Evolutionary conservation across 164 flowering plant genomes (phyloP), one percentile per base, ranked within the genome.

Genomic region (Litsea cubeba): DNA sequence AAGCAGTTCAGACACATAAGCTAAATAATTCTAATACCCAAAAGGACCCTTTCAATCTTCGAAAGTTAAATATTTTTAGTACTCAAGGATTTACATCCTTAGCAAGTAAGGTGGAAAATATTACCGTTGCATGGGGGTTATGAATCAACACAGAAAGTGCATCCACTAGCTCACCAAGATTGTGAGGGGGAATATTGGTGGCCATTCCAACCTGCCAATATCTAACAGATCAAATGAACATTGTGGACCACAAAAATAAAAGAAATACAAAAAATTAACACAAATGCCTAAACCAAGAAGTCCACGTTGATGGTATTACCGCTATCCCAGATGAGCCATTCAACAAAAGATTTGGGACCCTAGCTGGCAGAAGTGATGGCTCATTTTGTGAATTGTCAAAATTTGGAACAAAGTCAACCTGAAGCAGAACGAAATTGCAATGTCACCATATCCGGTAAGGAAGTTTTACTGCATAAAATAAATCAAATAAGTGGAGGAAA

Each of bases 241-340:
- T 24, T 12, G 57, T 72, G 65, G 50, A 49, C 18, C 60, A 40
- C 54, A 49, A 75, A 17, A 73, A 57, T 28, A 75, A 63, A 32
- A n/a, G n/a, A n/a, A 54, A 22, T 50, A 76, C 10, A 71, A 8
- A 62, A 15, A 46, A n/a, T 8, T 5, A 10, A 30, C 20, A 26
- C 3, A 67, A 23, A 22, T 23, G 30, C 3, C 20, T 12, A 69
- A 73, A 73, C 28, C 22, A 50, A 46, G 3, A 3, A 30, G 5
- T 30, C 35, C 35, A 30, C 6, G 6, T 30, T 30, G 35, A 30
- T 30, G 35, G 69, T 49, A 26, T 60, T 77, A 93, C 99, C 83
- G 99, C 99, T 81, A 95, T 95, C 76, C 99, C 99, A 78, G 98
- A 89, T 78, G 99, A 85, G 78, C 99, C 99, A 89, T 95, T 95